Percentiles rank a stretch among this genome's conserved stretches.
phyloP scores from a whole-genome alignment of 768 basidiomycete species.

The Auriculariales sp. region DNA sequence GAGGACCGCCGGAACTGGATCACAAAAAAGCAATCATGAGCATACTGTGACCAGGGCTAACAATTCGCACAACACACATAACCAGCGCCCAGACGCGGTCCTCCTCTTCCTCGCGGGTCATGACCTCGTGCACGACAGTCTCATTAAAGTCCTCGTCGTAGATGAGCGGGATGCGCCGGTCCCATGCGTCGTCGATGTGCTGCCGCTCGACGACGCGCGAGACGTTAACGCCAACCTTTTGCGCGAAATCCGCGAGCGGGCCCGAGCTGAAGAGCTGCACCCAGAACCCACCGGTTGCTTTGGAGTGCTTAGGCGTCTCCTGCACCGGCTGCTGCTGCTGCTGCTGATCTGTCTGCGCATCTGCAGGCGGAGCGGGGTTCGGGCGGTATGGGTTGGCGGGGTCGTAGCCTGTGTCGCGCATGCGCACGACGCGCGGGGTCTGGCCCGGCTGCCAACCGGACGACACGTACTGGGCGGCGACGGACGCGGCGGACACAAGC shows the following conservation, averaged over 20 bases:
- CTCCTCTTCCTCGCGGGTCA: constrained; percentile 40
- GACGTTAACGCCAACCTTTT: constrained; percentile 54
- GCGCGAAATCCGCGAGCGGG: constrained; percentile 40
- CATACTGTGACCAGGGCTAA: background rate
- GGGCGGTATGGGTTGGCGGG: constrained; percentile 1
- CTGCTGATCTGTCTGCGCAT: constrained; percentile 6
- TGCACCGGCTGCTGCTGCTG: constrained; percentile 12
- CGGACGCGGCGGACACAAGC: constrained; percentile 20
- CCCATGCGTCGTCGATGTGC: constrained; percentile 35
- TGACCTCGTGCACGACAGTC: constrained; percentile 51
- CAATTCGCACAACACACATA: constrained; percentile 35
- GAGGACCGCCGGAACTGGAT: constrained; percentile 9
- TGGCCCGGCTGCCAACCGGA: constrained; percentile 73
- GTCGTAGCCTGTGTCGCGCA: constrained; percentile 11
- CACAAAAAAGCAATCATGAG: background rate
- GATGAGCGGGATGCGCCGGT: constrained; percentile 59
- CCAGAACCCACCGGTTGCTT: constrained; percentile 10
- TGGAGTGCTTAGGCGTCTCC: background rate
- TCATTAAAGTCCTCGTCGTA: constrained; percentile 72
- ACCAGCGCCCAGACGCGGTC: constrained; percentile 65
- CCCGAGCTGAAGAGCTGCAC: constrained; percentile 30
- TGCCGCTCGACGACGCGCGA: constrained; percentile 33
- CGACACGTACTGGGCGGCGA: constrained; percentile 61
- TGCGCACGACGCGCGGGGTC: constrained; percentile 16
- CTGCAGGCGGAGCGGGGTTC: background rate